These are phyloP conservation scores for Vigna radiata DNA, from an alignment of 306 rosid genomes.

Conservation along the genomic window DNA sequence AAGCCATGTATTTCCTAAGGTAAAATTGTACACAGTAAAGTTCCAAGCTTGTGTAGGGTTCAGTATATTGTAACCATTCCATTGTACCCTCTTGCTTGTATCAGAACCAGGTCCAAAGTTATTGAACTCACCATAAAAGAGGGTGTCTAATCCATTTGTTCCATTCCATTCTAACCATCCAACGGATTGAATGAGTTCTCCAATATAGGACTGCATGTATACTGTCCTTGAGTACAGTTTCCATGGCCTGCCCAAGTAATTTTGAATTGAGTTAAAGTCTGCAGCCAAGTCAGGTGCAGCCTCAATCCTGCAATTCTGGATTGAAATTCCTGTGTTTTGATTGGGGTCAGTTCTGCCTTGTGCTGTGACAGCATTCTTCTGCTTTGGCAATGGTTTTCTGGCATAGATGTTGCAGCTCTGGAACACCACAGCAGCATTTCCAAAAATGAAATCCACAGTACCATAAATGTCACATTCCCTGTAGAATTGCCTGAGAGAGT, in stretches of 20 bases:
- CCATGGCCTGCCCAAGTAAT: slow-evolving; percentile 77
- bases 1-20: slow-evolving; percentile 73
- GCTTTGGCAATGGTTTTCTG: slow-evolving; percentile 60
- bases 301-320: slow-evolving; percentile 75
- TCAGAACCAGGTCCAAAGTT: slow-evolving; percentile 73
- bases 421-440: slow-evolving; percentile 82
- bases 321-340: slow-evolving; percentile 72
- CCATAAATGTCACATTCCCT: slow-evolving; percentile 77
- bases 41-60: slow-evolving; percentile 64
- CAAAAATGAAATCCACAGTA: slow-evolving; percentile 82
- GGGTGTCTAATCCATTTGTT: slow-evolving; percentile 63
- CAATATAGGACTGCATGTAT: slow-evolving; percentile 77
- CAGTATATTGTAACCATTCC: slow-evolving; percentile 68
- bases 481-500: slow-evolving; percentile 79
- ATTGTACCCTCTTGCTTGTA: slow-evolving; percentile 63
- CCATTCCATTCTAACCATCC: slow-evolving; percentile 92
- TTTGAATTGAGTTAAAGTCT: slow-evolving; percentile 32
- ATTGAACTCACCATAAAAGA: slow-evolving; percentile 72
- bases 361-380: slow-evolving; percentile 68
- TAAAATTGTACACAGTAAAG: slow-evolving; percentile 70
- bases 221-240: slow-evolving; percentile 77
- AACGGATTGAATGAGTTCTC: slow-evolving; percentile 53
- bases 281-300: slow-evolving; percentile 65
- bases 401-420: slow-evolving; percentile 70
- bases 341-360: slow-evolving; percentile 77